These are phyloP conservation scores for Penicillium canariense DNA, from an alignment of 495 filamentous ascomycete species.

Conservation along the genomic window DNA sequence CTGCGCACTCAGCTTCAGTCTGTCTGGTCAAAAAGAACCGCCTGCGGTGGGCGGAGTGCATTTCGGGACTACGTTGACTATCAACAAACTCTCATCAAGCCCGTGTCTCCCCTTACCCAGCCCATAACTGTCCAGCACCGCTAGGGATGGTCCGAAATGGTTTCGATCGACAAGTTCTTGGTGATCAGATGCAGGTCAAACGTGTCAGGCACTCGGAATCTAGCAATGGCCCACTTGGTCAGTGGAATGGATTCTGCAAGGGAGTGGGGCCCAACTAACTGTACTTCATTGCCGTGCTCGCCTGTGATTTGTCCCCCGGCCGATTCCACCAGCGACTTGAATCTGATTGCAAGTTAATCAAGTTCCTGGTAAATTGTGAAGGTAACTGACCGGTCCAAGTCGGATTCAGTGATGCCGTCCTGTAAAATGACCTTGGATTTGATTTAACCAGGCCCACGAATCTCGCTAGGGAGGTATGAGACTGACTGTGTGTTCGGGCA, in stretches of 20 bases:
- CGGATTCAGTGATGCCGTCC: not conserved
- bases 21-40: not conserved
- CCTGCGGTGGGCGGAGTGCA: not conserved
- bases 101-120: not conserved
- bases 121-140: not conserved
- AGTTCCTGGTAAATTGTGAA: not conserved
- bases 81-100: not conserved
- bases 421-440: not conserved
- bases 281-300: conserved; percentile 3
- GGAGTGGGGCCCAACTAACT: conserved; percentile 2
- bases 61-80: not conserved
- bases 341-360: not conserved
- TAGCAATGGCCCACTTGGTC: not conserved
- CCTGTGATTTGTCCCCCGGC: conserved; percentile 8
- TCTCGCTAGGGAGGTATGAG: not conserved
- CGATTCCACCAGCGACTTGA: conserved; percentile 7
- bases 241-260: not conserved
- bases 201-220: conserved; percentile 7
- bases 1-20: not conserved
- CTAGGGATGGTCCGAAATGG: conserved; percentile 11
- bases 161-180: conserved; percentile 6
- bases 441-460: not conserved
- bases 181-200: conserved; percentile 12
- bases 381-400: conserved; percentile 1
- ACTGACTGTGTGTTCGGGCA: conserved; percentile 4